A percentile compares a stretch with the other conserved stretches of the same genome.
phyloP scores from a whole-genome alignment of 192 early-diverging fungal species.

The Coemansia reversa region DNA sequence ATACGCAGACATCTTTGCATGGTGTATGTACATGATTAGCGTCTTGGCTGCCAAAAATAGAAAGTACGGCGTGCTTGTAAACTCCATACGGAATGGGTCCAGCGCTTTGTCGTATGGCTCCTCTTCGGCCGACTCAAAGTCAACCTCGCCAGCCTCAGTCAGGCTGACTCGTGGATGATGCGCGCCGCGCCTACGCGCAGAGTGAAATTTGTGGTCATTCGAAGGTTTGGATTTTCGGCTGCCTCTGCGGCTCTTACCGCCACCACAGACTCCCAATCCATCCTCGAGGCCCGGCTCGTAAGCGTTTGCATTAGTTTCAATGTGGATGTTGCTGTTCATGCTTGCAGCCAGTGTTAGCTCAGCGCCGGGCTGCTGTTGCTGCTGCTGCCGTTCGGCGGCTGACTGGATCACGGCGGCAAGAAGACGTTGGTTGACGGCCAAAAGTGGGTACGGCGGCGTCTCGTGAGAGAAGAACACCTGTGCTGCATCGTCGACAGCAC shows the following conservation, averaged over 20 bases:
- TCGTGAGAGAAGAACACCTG: conserved; percentile 45
- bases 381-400: conserved; percentile 11
- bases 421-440: conserved; percentile 42
- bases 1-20: conserved; percentile 52
- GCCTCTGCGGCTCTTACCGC: conserved; percentile 3
- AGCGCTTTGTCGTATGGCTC: conserved; percentile 5
- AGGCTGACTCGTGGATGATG: conserved; percentile 15
- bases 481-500: conserved; percentile 13
- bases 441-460: conserved; percentile 49
- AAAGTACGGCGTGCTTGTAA: conserved; percentile 43
- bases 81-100: conserved; percentile 52
- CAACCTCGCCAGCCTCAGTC: conserved; percentile 26
- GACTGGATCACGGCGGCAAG: conserved; percentile 29
- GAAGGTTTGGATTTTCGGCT: conserved; percentile 1
- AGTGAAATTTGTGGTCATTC: not conserved
- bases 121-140: conserved; percentile 33
- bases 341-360: conserved; percentile 52
- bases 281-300: conserved; percentile 9
- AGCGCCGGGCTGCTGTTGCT: conserved; percentile 18
- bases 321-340: conserved; percentile 56
- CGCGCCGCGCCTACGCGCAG: conserved; percentile 9
- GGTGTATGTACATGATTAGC: conserved; percentile 56
- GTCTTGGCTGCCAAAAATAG: conserved; percentile 54
- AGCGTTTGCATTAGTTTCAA: conserved; percentile 53
- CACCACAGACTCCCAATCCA: not conserved